Base-by-base conservation (phyloP, 306 rosid genomes). In the Glycyrrhiza uralensis region DNA sequence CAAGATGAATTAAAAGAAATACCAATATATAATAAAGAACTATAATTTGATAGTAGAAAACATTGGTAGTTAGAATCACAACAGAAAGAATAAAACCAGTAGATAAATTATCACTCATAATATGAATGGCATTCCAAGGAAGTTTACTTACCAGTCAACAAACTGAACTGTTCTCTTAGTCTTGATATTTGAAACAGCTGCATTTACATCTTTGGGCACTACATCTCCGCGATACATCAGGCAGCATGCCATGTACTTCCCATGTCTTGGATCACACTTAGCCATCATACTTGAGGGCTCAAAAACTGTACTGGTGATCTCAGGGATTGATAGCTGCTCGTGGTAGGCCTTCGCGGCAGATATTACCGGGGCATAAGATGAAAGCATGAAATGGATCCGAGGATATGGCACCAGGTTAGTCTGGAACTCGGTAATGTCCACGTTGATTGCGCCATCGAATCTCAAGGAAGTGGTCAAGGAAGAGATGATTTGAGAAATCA, bases 171-270 rank as follows among this genome's bases (percentile, higher is more conserved):
- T 87, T 24, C 92, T 58, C 81, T 85, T 86, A 38, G 96, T 72
- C 81, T 86, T 89, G 75, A 89, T 87, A 62, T 88, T 85, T 10
- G 89, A 81, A 63, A 89, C 88, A 54, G 90, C 81, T 41, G 81
- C 83, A 75, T 89, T 89, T 12, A 89, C 96, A 68, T 89, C 96
- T 75, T 89, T 89, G 30, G 96, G 96, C n/a, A 87, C 92, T n/a
- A 89, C 96, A 35, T 89, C 96, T 17, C 92, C 96, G 2, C 92
- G 87, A 49, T 89, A 87, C 96, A 89, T 89, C 51, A 89, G 73
- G 79, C 92, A 89, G 75, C 96, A 89, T 36, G 96, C 96, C 96
- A 87, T 89, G 92, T 89, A 89, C 79, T 89, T 89, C 14, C 92
- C 96, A 45, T 89, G 92, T 79, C 96, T 89, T 6, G 96, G 96